Percentiles rank a stretch among this genome's conserved stretches.
These are phyloP conservation scores for Aphanomyces euteiches DNA, from an alignment of 352 stramenopile genomes.

Conservation along the genomic window DNA sequence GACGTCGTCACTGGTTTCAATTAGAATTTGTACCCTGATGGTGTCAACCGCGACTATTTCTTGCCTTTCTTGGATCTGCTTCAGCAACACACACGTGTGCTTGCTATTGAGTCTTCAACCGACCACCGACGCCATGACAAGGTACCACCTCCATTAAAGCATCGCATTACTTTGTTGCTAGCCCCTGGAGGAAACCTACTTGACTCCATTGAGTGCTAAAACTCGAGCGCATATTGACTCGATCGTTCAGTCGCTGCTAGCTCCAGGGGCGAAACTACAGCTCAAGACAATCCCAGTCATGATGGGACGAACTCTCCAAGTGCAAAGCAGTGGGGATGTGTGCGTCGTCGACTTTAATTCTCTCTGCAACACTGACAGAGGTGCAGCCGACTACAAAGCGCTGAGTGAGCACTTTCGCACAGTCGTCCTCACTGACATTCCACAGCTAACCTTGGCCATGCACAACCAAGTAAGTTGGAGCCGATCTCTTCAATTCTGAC, in stretches of 20 bases:
- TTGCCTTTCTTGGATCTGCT: constrained; percentile 94
- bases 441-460: constrained; percentile 72
- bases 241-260: constrained; percentile 44
- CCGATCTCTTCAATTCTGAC: not conserved
- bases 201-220: constrained; percentile 44
- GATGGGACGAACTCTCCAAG: constrained; percentile 62
- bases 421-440: constrained; percentile 88
- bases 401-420: constrained; percentile 89
- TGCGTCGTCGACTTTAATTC: constrained; percentile 88
- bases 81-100: constrained; percentile 79
- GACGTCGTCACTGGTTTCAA: constrained; percentile 25
- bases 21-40: constrained; percentile 91
- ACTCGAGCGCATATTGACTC: constrained; percentile 43
- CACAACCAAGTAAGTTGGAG: constrained; percentile 64
- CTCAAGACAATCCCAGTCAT: constrained; percentile 64
- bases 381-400: constrained; percentile 94
- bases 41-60: constrained; percentile 96
- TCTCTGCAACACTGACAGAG: constrained; percentile 92
- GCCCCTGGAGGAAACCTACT: constrained; percentile 43
- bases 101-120: constrained; percentile 60
- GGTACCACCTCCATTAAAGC: not conserved
- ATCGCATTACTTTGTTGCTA: constrained; percentile 1
- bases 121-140: constrained; percentile 71
- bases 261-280: constrained; percentile 34
- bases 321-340: constrained; percentile 45